These are phyloP conservation scores for Pythium pyrilobum DNA, from an alignment of 352 stramenopile genomes.

Conservation along the genomic window DNA sequence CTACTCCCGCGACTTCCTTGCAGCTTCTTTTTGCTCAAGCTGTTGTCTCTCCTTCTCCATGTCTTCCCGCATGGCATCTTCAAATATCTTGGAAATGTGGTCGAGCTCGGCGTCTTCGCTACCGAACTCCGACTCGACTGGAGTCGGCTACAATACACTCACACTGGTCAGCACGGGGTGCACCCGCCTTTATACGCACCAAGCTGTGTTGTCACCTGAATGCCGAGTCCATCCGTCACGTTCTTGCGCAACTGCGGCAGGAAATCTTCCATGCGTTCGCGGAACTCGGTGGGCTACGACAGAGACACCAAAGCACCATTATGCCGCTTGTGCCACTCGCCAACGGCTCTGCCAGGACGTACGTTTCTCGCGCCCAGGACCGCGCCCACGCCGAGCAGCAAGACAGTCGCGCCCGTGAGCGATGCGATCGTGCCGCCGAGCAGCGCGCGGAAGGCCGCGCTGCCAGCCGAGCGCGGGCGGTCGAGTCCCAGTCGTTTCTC, in stretches of 20 bases:
- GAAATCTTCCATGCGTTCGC: conserved; percentile 31
- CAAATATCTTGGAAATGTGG: conserved; percentile 22
- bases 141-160: not conserved
- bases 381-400: conserved; percentile 28
- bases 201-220: conserved; percentile 19
- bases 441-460: conserved; percentile 37
- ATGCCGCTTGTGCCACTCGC: not conserved
- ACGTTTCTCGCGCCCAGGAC: conserved; percentile 39
- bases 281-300: conserved; percentile 28
- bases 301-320: not conserved
- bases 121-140: conserved; percentile 6
- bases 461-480: conserved; percentile 25
- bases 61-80: conserved; percentile 12
- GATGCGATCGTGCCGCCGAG: conserved; percentile 43
- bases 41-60: not conserved
- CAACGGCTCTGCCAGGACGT: not conserved
- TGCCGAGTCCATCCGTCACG: conserved; percentile 14
- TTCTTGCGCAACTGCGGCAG: conserved; percentile 16
- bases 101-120: conserved; percentile 24
- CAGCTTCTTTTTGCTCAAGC: no score
- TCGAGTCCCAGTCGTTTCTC: conserved; percentile 39
- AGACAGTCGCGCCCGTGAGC: conserved; percentile 31
- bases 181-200: not conserved
- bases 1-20: no score
- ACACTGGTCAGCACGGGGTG: not conserved